Evolutionary conservation across 2,329 filamentous ascomycete species (phyloP).

Genomic region (Xylariaceae sp.): DNA sequence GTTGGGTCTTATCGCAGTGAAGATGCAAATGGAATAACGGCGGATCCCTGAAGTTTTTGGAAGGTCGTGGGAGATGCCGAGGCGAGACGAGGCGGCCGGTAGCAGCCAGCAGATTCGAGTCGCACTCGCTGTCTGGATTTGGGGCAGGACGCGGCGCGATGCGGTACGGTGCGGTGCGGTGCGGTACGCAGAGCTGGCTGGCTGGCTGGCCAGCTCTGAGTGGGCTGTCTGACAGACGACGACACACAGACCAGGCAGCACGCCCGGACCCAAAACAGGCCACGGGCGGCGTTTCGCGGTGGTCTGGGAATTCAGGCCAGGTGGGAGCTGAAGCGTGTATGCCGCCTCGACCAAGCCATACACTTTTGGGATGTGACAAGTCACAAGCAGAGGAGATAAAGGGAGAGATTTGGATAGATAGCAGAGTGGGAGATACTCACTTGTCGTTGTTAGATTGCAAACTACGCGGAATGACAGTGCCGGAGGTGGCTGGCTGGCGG

Average conservation of each 20-base stretch:
- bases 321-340: too few relatives aligned
- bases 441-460: constrained; percentile 47
- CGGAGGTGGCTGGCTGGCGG: constrained; percentile 41
- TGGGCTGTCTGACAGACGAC: not conserved
- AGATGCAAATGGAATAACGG: not conserved
- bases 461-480: constrained; percentile 40
- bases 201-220: too few relatives aligned
- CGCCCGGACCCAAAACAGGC: not conserved
- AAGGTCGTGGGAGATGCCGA: constrained; percentile 15
- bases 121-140: constrained; percentile 3
- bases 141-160: constrained; percentile 1
- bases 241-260: not conserved
- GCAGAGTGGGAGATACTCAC: constrained; percentile 37
- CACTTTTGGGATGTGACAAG: too few relatives aligned
- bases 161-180: constrained; percentile 6
- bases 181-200: not conserved
- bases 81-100: constrained; percentile 22
- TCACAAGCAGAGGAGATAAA: constrained; percentile 3
- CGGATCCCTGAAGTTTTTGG: constrained; percentile 1
- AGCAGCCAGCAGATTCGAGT: not conserved
- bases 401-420: constrained; percentile 4
- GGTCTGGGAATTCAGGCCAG: too few relatives aligned
- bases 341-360: too few relatives aligned
- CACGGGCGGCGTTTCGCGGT: too few relatives aligned
- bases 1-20: constrained; percentile 7